These are phyloP conservation scores for Plectosphaerella sp. DNA, from an alignment of 2,329 filamentous ascomycete genomes.

Conservation along the genomic window DNA sequence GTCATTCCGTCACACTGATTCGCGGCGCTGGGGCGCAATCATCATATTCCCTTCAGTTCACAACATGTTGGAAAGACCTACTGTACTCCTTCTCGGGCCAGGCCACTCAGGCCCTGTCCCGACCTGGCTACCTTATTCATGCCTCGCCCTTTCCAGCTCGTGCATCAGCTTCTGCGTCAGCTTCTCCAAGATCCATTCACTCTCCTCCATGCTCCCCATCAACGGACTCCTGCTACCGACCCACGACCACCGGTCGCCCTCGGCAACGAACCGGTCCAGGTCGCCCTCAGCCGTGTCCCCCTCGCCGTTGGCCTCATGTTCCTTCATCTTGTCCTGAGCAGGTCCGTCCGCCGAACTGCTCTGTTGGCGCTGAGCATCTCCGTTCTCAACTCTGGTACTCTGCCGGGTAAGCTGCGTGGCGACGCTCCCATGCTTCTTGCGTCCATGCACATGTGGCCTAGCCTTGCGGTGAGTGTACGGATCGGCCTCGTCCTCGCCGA, in stretches of 20 bases:
- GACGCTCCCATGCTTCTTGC: constrained; percentile 10
- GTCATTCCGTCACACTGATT: no score
- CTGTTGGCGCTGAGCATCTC: not conserved
- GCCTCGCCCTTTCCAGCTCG: constrained; percentile 36
- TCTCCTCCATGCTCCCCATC: constrained; percentile 64
- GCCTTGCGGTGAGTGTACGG: constrained; percentile 44
- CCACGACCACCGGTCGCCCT: constrained; percentile 61
- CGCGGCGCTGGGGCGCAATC: no score
- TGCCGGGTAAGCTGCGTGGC: constrained; percentile 4
- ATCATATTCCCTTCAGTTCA: no score
- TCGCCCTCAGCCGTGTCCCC: constrained; percentile 7
- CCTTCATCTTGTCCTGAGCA: not conserved
- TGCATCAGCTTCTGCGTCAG: constrained; percentile 54
- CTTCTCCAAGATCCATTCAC: constrained; percentile 68
- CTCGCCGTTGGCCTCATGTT: constrained; percentile 9
- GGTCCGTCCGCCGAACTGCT: not conserved
- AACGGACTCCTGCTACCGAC: constrained; percentile 64
- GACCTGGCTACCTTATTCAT: not conserved
- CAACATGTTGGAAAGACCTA: no score
- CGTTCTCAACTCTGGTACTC: constrained; percentile 3
- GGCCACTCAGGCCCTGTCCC: no score
- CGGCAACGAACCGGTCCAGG: constrained; percentile 19
- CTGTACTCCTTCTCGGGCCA: no score
- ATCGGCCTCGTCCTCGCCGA: constrained; percentile 60
- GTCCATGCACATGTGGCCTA: constrained; percentile 14